Evolutionary conservation across 352 stramenopile species (phyloP).

Genomic region (Phytophthora pini): DNA sequence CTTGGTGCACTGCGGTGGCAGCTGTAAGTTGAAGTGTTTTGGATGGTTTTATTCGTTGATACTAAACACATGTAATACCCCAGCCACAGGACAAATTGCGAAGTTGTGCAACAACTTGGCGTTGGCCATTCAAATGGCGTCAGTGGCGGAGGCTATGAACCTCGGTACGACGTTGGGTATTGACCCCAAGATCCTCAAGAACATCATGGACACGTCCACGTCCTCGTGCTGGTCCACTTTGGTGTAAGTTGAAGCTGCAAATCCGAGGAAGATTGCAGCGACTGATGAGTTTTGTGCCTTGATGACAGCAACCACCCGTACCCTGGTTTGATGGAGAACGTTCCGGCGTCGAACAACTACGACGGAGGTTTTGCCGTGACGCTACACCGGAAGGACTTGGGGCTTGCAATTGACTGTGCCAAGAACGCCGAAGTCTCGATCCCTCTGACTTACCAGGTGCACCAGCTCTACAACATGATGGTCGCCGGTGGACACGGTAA

Average conservation of each 20-base stretch:
- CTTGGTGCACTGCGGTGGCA: constrained; percentile 92
- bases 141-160: constrained; percentile 96
- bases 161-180: constrained; percentile 95
- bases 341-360: constrained; percentile 90
- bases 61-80: constrained; percentile 3
- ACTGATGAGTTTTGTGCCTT: constrained; percentile 3
- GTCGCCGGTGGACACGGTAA: constrained; percentile 71
- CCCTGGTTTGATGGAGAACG: constrained; percentile 91
- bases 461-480: constrained; percentile 90
- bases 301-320: constrained; percentile 92
- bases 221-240: constrained; percentile 96
- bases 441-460: constrained; percentile 73
- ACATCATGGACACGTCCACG: constrained; percentile 98
- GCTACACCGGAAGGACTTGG: constrained; percentile 98
- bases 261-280: background rate
- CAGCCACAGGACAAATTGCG: constrained; percentile 83
- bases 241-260: constrained; percentile 69
- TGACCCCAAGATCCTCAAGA: constrained; percentile 92
- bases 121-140: constrained; percentile 97
- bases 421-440: constrained; percentile 84
- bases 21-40: constrained; percentile 72
- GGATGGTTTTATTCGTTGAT: background rate
- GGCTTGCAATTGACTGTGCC: constrained; percentile 92
- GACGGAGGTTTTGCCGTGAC: constrained; percentile 91
- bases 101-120: constrained; percentile 99